Evolutionary conservation across 2,329 filamentous ascomycete genomes (phyloP).

Genomic region (Pezicula neosporulosa): DNA sequence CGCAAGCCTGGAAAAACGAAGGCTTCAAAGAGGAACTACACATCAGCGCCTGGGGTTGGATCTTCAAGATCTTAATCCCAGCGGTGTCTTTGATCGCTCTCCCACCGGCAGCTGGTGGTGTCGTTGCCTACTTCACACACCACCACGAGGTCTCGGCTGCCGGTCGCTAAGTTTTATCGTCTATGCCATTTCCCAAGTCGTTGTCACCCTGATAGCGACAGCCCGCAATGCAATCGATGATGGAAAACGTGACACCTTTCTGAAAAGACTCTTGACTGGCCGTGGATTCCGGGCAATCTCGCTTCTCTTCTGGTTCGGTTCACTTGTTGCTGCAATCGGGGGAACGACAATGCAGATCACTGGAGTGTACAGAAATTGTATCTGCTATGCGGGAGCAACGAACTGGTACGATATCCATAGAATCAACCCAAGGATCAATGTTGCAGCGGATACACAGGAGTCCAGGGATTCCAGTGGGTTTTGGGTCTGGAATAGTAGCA

Average conservation of each 20-base stretch:
- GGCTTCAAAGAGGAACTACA: constrained; percentile 3
- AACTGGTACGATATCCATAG: constrained; percentile 9
- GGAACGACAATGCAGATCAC: constrained; percentile 17
- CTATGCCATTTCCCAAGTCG: constrained; percentile 7
- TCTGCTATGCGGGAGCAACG: constrained; percentile 7
- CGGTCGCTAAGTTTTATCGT: constrained; percentile 7
- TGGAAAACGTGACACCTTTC: not conserved
- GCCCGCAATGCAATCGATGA: constrained; percentile 5
- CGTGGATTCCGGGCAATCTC: constrained; percentile 4
- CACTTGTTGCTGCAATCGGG: constrained; percentile 9
- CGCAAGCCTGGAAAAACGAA: constrained; percentile 4
- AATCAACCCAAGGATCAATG: constrained; percentile 7
- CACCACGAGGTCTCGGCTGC: constrained; percentile 8
- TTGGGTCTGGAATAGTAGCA: constrained; percentile 11
- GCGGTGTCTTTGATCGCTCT: constrained; percentile 6
- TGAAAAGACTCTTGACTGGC: constrained; percentile 3
- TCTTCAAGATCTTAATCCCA: constrained; percentile 6
- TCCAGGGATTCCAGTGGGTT: constrained; percentile 9
- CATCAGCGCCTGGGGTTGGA: constrained; percentile 5
- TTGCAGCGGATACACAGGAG: constrained; percentile 7
- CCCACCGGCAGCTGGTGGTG: constrained; percentile 5
- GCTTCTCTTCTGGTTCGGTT: constrained; percentile 8
- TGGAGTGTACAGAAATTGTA: constrained; percentile 10
- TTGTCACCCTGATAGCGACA: constrained; percentile 4
- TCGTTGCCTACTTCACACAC: constrained; percentile 12